A percentile compares a stretch with the other conserved stretches of the same genome.
phyloP scores from a whole-genome alignment of 2,329 filamentous ascomycete genomes.

The Byssoonygena ceratinophila region DNA sequence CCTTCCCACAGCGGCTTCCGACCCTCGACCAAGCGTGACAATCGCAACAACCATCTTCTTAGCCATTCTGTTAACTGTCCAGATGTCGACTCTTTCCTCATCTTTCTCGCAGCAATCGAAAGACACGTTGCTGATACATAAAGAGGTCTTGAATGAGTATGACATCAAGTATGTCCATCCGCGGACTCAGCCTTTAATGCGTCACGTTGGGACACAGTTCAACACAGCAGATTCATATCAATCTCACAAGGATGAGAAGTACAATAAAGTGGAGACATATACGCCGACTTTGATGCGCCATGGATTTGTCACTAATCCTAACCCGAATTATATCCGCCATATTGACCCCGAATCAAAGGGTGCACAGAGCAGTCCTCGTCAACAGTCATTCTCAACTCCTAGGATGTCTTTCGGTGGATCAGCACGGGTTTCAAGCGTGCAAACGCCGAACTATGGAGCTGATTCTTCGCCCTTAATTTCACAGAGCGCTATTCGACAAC shows the following conservation, averaged over 20 bases:
- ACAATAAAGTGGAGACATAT: constrained; percentile 51
- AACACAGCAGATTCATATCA: constrained; percentile 35
- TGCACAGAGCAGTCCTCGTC: constrained; percentile 36
- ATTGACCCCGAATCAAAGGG: constrained; percentile 54
- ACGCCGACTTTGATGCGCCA: constrained; percentile 55
- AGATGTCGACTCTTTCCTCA: constrained; percentile 62
- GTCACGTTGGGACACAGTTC: constrained; percentile 70
- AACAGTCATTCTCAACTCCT: constrained; percentile 21
- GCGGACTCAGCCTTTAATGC: constrained; percentile 66
- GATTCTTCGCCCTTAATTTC: constrained; percentile 39
- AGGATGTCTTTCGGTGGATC: constrained; percentile 20
- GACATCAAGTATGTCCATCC: constrained; percentile 93
- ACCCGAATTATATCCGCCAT: constrained; percentile 65
- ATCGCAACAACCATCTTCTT: constrained; percentile 74
- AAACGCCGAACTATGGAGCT: constrained; percentile 38
- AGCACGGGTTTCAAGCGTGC: constrained; percentile 25
- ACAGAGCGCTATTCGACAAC: constrained; percentile 42
- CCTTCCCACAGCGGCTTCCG: constrained; percentile 63
- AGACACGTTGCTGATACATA: constrained; percentile 73
- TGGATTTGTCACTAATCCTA: constrained; percentile 70
- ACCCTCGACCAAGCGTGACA: constrained; percentile 73
- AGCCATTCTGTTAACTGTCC: constrained; percentile 61
- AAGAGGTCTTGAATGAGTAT: constrained; percentile 89
- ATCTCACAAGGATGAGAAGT: constrained; percentile 34
- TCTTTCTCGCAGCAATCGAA: constrained; percentile 75